Evolutionary conservation across 1,139 yeast species (phyloP).

Genomic region (Yamadazyma siamensis): DNA sequence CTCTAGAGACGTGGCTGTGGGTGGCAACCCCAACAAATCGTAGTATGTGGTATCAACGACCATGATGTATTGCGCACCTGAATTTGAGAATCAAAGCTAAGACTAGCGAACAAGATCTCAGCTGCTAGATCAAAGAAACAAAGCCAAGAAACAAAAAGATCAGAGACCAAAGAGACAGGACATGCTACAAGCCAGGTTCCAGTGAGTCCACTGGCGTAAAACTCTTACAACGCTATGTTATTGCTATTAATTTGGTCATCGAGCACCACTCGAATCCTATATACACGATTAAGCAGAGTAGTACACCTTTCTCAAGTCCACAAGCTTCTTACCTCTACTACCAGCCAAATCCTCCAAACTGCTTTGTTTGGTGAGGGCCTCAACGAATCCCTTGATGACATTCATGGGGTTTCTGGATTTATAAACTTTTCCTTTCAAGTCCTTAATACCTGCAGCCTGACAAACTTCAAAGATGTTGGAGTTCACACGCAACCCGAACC

Average conservation of each 20-base stretch:
- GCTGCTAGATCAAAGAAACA: too few species aligned
- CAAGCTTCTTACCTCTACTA: conserved; percentile 92
- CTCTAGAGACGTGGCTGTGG: conserved; percentile 74
- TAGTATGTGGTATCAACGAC: conserved; percentile 93
- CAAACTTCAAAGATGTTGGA: conserved; percentile 90
- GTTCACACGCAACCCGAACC: conserved; percentile 91
- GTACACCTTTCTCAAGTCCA: conserved; percentile 88
- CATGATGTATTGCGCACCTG: too few species aligned
- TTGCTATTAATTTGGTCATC: too few species aligned
- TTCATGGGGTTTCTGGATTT: conserved; percentile 94
- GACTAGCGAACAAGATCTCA: too few species aligned
- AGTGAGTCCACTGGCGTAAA: too few species aligned
- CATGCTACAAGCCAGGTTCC: too few species aligned
- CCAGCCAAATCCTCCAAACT: conserved; percentile 85
- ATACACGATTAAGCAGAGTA: conserved; percentile 46
- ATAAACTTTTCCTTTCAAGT: conserved; percentile 85
- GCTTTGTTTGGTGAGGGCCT: conserved; percentile 79
- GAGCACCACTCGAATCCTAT: too few species aligned
- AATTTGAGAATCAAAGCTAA: too few species aligned
- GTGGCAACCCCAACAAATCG: conserved; percentile 65
- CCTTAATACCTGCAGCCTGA: conserved; percentile 92
- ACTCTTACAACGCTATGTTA: too few species aligned
- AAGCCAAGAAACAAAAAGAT: too few species aligned
- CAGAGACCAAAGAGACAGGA: too few species aligned
- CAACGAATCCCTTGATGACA: conserved; percentile 86